These are phyloP conservation scores for Parsonsia alboflavescens DNA, from an alignment of 257 asterid genomes.

Conservation along the genomic window DNA sequence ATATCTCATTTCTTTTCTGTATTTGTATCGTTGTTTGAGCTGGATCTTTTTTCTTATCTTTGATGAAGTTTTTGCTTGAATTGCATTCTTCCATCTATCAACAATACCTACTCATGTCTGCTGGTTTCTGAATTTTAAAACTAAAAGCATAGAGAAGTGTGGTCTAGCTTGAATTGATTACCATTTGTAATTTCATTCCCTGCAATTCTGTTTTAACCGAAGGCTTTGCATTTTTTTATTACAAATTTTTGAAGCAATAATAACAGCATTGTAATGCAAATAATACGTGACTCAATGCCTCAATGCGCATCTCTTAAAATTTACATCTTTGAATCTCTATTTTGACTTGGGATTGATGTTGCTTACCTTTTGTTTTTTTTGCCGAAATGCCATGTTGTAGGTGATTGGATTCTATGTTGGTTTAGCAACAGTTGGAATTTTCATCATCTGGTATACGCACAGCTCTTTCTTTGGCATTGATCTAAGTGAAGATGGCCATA, in stretches of 20 bases:
- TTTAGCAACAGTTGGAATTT: conserved; percentile 86
- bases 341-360: neutral
- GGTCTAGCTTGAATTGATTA: neutral
- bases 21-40: neutral
- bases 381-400: conserved; percentile 34
- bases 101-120: neutral
- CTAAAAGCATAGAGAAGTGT: neutral
- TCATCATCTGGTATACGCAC: conserved; percentile 83
- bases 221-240: neutral
- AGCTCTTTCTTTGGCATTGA: conserved; percentile 92
- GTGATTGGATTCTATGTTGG: conserved; percentile 92
- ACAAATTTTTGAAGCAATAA: neutral
- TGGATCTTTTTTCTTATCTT: neutral
- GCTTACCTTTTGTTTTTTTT: conserved; percentile 5
- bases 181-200: neutral
- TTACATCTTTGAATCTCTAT: neutral
- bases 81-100: neutral
- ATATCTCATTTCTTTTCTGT: neutral
- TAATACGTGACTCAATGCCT: neutral
- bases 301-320: neutral
- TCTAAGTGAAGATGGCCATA: conserved; percentile 82
- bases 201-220: no score
- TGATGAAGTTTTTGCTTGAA: neutral
- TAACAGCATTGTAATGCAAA: neutral
- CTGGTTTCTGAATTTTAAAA: neutral